Percentiles rank a stretch among this genome's conserved stretches.
These are phyloP conservation scores for Nicotiana knightiana DNA, from an alignment of 257 asterid species.

Conservation along the genomic window DNA sequence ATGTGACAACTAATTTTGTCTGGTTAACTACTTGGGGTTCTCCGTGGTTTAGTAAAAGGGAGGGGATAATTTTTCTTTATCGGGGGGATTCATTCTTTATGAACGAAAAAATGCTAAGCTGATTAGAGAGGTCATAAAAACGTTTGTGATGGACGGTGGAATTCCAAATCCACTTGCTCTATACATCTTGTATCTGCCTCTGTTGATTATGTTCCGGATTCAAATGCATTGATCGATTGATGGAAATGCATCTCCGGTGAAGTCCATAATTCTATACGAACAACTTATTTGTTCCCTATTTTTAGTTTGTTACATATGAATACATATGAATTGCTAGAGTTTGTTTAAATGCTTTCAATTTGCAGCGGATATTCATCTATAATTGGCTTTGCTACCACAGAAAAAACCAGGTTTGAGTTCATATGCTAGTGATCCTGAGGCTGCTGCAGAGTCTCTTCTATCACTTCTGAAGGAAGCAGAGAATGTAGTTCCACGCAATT, in stretches of 20 bases:
- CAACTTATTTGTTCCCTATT: not conserved
- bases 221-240: not conserved
- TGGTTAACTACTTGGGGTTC: not conserved
- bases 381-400: slow-evolving; percentile 20
- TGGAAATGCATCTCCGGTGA: not conserved
- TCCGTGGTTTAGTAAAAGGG: not conserved
- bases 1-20: not conserved
- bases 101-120: not conserved
- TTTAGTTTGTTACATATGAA: not conserved
- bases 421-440: slow-evolving; percentile 41
- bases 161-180: not conserved
- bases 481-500: slow-evolving; percentile 35
- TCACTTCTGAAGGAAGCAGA: slow-evolving; percentile 46
- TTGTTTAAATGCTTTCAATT: not conserved
- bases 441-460: slow-evolving; percentile 46
- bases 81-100: not conserved
- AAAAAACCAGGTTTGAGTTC: slow-evolving; percentile 63
- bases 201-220: not conserved
- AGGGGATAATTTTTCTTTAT: not conserved
- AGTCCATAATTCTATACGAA: not conserved
- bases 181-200: not conserved
- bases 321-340: not conserved
- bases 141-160: not conserved
- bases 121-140: not conserved
- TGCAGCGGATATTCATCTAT: not conserved